Evolutionary conservation across 148 eudicot species (phyloP), one percentile per base, ranked within the genome.

Genomic region (Cornus kousa): DNA sequence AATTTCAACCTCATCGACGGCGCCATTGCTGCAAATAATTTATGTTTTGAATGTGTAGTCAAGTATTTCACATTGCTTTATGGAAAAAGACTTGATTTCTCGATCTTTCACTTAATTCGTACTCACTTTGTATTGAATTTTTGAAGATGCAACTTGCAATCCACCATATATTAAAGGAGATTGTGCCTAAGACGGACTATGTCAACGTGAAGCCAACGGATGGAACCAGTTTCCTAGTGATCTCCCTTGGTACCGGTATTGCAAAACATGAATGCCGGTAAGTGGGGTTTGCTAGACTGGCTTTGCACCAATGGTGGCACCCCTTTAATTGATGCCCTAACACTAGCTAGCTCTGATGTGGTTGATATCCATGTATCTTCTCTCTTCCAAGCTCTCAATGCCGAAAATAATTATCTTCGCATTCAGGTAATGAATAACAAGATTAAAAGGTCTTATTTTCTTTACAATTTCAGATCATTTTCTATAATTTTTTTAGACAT

Each of bases 261-360:
- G 55, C 73, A 4, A 53, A 53, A 57, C 2, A 35, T 35, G 4
- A 57, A 57, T 0, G 13, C 20, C 17, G 71, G 84, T 8, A 87
- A 80, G 39, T 87, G 89, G 89, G 89, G 87, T 33, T 12, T 87
- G 5, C 7, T 87, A 13, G 72, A 79, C 22, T 87, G 89, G 89
- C 43, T 87, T 5, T 37, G 19, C n/a, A 72, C 77, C 17, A 60
- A 76, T 3, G 87, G 89, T 20, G 50, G 81, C 5, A 73, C 72
- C 59, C 89, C 89, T 2, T 32, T 87, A 5, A 46, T 87, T 1
- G 62, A 70, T 17, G 69, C 43, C 50, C 84, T 82, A 73, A 23
- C 22, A 23, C 77, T 80, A n/a, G 89, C 82, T 6, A 70, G 80
- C 7, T 68, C 71, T 28, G 89, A 87, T 55, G 59, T 84, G 67